phyloP scores from a whole-genome alignment of 352 stramenopile genomes.

The Phytophthora chlamydospora region DNA sequence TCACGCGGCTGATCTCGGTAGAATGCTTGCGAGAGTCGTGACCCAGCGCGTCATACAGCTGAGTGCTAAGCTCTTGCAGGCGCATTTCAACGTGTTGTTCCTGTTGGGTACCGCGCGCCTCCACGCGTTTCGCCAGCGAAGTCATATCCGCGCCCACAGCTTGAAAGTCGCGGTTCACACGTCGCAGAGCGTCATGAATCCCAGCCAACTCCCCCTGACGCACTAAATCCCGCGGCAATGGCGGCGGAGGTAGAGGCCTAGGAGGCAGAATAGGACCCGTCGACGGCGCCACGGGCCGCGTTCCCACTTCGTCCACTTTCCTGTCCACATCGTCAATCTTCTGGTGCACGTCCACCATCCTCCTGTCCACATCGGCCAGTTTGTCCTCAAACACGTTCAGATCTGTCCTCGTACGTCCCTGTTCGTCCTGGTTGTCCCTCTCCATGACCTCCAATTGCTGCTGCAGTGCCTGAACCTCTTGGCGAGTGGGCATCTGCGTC shows the following conservation, averaged over 20 bases:
- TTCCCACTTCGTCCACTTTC: constrained; percentile 4
- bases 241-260: neutral
- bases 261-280: neutral
- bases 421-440: constrained; percentile 23
- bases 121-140: constrained; percentile 31
- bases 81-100: constrained; percentile 37
- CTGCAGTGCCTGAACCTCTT: constrained; percentile 24
- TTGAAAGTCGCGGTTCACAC: constrained; percentile 33
- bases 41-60: constrained; percentile 50
- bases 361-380: constrained; percentile 23
- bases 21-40: constrained; percentile 51
- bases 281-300: neutral
- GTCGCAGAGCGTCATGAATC: constrained; percentile 33
- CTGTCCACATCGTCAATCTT: constrained; percentile 15
- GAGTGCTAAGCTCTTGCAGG: constrained; percentile 39
- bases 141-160: constrained; percentile 41
- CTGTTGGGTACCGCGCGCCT: constrained; percentile 28
- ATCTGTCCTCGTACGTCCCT: constrained; percentile 21
- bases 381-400: constrained; percentile 26
- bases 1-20: constrained; percentile 52
- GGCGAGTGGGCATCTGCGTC: constrained; percentile 15
- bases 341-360: constrained; percentile 5
- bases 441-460: constrained; percentile 19
- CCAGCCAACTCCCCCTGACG: constrained; percentile 17
- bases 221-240: constrained; percentile 23